Conservation (phyloP, 495 filamentous ascomycete genomes). For the Penicillium alfredii region DNA sequence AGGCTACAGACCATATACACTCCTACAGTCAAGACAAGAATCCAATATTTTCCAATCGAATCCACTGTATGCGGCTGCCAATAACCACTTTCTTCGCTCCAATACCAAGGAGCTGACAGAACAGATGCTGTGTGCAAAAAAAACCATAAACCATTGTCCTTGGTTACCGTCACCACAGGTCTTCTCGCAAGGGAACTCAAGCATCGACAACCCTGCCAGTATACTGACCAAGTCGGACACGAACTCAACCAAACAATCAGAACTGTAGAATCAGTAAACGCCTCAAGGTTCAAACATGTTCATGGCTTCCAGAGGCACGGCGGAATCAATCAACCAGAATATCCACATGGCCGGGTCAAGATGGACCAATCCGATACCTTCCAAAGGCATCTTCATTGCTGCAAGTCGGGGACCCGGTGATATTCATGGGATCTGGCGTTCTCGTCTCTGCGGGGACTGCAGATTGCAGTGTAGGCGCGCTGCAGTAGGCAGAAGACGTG, state of each 20-base stretch:
- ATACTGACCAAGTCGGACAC: constrained; percentile 24
- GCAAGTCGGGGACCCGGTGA: constrained; percentile 38
- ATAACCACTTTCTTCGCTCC: too few relatives aligned
- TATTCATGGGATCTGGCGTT: constrained; percentile 31
- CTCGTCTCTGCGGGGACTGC: constrained; percentile 13
- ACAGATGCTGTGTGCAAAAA: not conserved
- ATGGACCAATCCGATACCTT: constrained; percentile 41
- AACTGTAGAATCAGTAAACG: not conserved
- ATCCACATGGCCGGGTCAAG: constrained; percentile 34
- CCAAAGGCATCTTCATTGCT: constrained; percentile 40
- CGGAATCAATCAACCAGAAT: constrained; percentile 20
- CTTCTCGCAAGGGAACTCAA: constrained; percentile 37
- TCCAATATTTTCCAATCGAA: not conserved
- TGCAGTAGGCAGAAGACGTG: constrained; percentile 10
- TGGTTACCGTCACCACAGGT: too few relatives aligned
- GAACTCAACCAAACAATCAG: constrained; percentile 43
- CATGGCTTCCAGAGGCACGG: too few relatives aligned
- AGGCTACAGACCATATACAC: too few relatives aligned
- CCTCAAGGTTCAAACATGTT: too few relatives aligned
- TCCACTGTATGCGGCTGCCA: constrained; percentile 4
- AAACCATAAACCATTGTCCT: too few relatives aligned
- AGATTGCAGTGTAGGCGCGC: constrained; percentile 19
- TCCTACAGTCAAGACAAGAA: too few relatives aligned
- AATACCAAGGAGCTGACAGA: not conserved
- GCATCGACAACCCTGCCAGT: constrained; percentile 19